Base-by-base conservation (phyloP, 352 stramenopile genomes). In the Pythium dissotocum region DNA sequence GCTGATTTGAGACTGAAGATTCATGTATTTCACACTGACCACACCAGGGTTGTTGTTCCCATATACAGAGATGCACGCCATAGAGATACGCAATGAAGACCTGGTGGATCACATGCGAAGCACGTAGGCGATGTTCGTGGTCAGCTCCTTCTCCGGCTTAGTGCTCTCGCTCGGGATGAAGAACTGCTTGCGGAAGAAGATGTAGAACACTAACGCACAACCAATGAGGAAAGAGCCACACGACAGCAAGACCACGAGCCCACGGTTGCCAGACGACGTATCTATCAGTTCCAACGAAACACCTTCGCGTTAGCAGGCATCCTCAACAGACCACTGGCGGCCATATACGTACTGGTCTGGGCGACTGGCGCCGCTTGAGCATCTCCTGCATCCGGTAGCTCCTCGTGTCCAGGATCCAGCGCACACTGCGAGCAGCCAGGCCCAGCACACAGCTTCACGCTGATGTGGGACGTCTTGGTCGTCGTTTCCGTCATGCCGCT, bases 101-200 rank as follows among this genome's bases (percentile, higher is more conserved):
- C 24, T 36, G 28, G 13, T 38, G 24, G 26, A 16, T 48, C 53
- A 77, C 48, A 82, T 65, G 16, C 73, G 73, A 14, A 86, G 63
- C 28, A 88, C 81, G 56, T 87, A 88, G 32, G 79, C 76, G 18
- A 90, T 57, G 56, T 82, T 83, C 6, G 80, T 77, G 6, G 71
- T 72, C 18, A 87, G 32, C 26, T 89, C 83, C 36, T 88, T 86
- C 53, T 88, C 82, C 9, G 66, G 72, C 59, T 87, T 89, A 24
- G 72, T 70, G 10, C 61, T 59, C 38, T 82, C 70, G n/a, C 48
- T 66, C 2, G 71, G 61, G n/a, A 63, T 60, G 32, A 67, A 78
- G 58, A 74, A 82, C 49, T 75, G 73, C 68, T 69, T 79, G 18
- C 76, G 77, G 55, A 79, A 72, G 28, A 90, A 60, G 16, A 78